Percentiles rank a stretch among this genome's conserved stretches.
These are phyloP conservation scores for Colletotrichum paranaense DNA, from an alignment of 2,329 filamentous ascomycete genomes.

Conservation along the genomic window DNA sequence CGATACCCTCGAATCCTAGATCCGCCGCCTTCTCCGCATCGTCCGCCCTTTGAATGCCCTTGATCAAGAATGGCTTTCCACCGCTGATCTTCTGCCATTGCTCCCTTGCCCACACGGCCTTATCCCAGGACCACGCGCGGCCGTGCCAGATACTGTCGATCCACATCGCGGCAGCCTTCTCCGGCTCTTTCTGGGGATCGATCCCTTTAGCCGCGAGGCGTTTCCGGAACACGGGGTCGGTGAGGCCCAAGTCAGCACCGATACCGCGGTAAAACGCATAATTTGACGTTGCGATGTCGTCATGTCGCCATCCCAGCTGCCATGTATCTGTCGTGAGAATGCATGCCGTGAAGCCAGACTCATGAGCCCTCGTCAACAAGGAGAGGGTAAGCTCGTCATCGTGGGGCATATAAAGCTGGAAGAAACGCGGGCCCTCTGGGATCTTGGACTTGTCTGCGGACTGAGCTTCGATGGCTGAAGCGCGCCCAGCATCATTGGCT, in stretches of 20 bases:
- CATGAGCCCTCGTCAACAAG: slow-evolving; percentile 64
- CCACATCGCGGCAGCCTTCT: slow-evolving; percentile 69
- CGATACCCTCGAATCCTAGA: slow-evolving; percentile 68
- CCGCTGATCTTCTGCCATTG: slow-evolving; percentile 70
- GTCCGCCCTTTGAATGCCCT: slow-evolving; percentile 70
- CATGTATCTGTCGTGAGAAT: slow-evolving; percentile 73
- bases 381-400: slow-evolving; percentile 69
- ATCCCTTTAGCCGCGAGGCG: slow-evolving; percentile 62
- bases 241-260: slow-evolving; percentile 68
- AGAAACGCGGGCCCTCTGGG: slow-evolving; percentile 60
- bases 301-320: slow-evolving; percentile 71
- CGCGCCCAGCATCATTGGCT: slow-evolving; percentile 57
- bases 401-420: slow-evolving; percentile 73
- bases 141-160: slow-evolving; percentile 74
- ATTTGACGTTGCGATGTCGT: slow-evolving; percentile 66
- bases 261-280: slow-evolving; percentile 73
- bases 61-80: slow-evolving; percentile 69
- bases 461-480: not conserved
- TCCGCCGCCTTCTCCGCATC: slow-evolving; percentile 69
- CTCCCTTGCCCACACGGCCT: slow-evolving; percentile 69
- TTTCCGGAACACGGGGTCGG: slow-evolving; percentile 69
- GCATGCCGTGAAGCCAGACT: slow-evolving; percentile 65
- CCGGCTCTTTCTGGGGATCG: slow-evolving; percentile 53
- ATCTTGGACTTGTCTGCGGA: slow-evolving; percentile 22
- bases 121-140: slow-evolving; percentile 71